Evolutionary conservation across 768 basidiomycete genomes (phyloP).

Genomic region (Mycena latifolia): DNA sequence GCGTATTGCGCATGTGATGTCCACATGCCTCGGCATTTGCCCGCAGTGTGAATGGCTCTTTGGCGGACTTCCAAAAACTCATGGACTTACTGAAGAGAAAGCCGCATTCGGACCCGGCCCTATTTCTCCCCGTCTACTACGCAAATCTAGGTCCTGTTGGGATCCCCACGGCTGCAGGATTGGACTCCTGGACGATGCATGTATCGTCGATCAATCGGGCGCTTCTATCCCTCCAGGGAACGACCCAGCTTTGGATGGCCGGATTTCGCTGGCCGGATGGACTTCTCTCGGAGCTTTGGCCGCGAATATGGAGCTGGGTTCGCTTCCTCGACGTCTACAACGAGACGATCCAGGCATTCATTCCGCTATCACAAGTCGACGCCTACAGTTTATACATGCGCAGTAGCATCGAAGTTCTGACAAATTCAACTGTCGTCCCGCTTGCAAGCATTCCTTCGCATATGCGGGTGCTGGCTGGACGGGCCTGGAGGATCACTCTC

Average conservation of each 20-base stretch:
- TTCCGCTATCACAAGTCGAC: neutral
- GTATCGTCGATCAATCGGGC: conserved; percentile 16
- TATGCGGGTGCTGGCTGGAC: conserved; percentile 1
- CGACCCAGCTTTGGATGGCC: conserved; percentile 1
- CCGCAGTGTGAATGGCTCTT: conserved; percentile 24
- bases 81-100: conserved; percentile 9
- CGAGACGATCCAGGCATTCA: neutral
- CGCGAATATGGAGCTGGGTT: conserved; percentile 6
- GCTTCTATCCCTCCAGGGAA: conserved; percentile 14
- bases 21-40: no score
- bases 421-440: neutral
- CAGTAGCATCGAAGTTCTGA: neutral
- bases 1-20: no score
- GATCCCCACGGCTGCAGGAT: conserved; percentile 2
- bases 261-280: neutral
- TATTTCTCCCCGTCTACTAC: conserved; percentile 20
- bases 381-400: conserved; percentile 1
- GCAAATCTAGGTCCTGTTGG: conserved; percentile 16
- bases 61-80: conserved; percentile 14
- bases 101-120: conserved; percentile 11
- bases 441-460: neutral
- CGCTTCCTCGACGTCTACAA: neutral
- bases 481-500: neutral
- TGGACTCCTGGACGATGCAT: conserved; percentile 11
- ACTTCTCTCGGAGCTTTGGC: neutral